Conservation (phyloP, 75 land plant genomes). For the Pinus taeda region DNA sequence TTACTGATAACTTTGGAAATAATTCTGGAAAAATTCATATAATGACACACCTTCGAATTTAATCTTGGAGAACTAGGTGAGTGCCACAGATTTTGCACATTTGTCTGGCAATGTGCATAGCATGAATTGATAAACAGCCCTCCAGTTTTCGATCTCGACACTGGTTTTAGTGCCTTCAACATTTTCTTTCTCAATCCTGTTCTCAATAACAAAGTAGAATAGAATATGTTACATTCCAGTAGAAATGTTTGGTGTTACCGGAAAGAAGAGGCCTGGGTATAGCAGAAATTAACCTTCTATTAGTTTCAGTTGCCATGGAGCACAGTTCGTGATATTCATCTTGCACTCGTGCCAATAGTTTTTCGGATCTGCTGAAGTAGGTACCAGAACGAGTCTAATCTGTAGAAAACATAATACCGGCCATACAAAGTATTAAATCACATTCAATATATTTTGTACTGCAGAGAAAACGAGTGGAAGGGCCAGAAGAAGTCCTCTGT, state of each 20-base stretch:
- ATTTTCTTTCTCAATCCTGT: conserved; percentile 6
- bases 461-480: background rate
- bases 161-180: conserved; percentile 21
- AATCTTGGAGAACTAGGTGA: conserved; percentile 20
- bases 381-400: background rate
- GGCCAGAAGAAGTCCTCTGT: background rate
- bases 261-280: background rate
- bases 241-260: background rate
- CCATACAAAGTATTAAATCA: background rate
- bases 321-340: background rate
- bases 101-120: conserved; percentile 58
- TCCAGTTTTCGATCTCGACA: conserved; percentile 6
- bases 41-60: background rate
- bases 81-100: conserved; percentile 41
- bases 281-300: background rate
- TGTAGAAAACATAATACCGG: background rate
- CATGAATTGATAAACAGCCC: conserved; percentile 61
- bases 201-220: background rate
- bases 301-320: background rate
- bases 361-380: background rate
- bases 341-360: background rate
- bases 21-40: too few species aligned
- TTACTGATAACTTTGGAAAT: too few species aligned
- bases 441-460: background rate
- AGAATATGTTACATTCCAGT: background rate